Conservation (phyloP, 75 land plant species). For the Cunninghamia lanceolata region DNA sequence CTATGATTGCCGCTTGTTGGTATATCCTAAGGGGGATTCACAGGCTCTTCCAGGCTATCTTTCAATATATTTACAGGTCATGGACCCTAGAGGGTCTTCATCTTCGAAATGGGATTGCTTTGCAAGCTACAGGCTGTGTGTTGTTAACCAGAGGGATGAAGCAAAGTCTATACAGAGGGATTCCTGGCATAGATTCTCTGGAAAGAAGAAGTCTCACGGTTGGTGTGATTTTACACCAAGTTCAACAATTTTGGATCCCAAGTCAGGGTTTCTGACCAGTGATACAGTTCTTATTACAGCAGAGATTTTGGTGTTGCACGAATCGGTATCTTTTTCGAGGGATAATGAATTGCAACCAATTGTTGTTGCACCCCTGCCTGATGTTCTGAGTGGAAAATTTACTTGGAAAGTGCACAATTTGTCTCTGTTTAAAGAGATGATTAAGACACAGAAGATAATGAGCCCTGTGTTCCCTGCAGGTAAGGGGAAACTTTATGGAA, state of each 20-base stretch:
- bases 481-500: neutral
- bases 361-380: conserved; percentile 39
- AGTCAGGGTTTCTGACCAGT: conserved; percentile 62
- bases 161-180: conserved; percentile 74
- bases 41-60: conserved; percentile 91
- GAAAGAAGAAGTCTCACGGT: conserved; percentile 95
- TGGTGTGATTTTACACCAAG: conserved; percentile 94
- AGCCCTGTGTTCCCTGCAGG: conserved; percentile 97
- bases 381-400: conserved; percentile 88
- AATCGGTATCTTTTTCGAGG: conserved; percentile 61
- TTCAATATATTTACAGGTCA: conserved; percentile 82
- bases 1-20: conserved; percentile 80
- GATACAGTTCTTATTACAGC: conserved; percentile 62
- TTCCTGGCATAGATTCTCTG: conserved; percentile 90
- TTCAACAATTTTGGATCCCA: conserved; percentile 57
- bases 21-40: conserved; percentile 91
- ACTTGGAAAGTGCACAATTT: conserved; percentile 97
- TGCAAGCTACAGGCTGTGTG: conserved; percentile 75
- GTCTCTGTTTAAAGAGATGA: conserved; percentile 89
- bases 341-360: conserved; percentile 55
- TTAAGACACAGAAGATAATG: conserved; percentile 98
- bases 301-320: conserved; percentile 80
- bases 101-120: conserved; percentile 89
- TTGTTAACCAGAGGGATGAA: conserved; percentile 65
- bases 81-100: conserved; percentile 76